These are phyloP conservation scores for Talaromyces liani DNA, from an alignment of 495 filamentous ascomycete species.

Conservation along the genomic window DNA sequence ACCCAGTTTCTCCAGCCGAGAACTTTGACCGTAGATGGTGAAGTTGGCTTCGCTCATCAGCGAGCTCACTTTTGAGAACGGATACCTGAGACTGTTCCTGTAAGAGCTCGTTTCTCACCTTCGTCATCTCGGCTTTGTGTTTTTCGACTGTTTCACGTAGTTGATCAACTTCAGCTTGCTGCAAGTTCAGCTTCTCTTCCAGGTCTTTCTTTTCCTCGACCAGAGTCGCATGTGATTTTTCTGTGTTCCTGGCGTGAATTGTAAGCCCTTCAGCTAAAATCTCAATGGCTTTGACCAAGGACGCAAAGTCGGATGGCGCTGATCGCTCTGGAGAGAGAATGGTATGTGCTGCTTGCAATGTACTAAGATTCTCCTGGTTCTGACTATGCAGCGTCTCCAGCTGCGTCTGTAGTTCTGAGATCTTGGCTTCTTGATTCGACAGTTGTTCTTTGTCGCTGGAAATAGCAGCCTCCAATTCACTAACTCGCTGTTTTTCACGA, in stretches of 20 bases:
- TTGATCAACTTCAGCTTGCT: conserved; percentile 29
- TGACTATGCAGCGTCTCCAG: conserved; percentile 37
- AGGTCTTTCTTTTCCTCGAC: conserved; percentile 37
- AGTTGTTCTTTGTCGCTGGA: conserved; percentile 44
- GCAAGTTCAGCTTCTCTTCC: conserved; percentile 40
- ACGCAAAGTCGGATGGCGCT: conserved; percentile 48
- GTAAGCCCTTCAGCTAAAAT: conserved; percentile 50
- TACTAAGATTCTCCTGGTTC: conserved; percentile 44
- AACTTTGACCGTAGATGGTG: conserved; percentile 58
- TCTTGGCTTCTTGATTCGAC: conserved; percentile 33
- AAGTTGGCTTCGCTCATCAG: conserved; percentile 58
- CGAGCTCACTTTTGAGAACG: conserved; percentile 55
- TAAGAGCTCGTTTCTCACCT: conserved; percentile 33
- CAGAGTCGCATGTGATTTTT: conserved; percentile 30
- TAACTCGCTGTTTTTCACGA: conserved; percentile 44
- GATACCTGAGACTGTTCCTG: conserved; percentile 51
- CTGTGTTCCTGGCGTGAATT: conserved; percentile 35
- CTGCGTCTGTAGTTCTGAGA: conserved; percentile 42
- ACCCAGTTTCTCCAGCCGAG: conserved; percentile 70
- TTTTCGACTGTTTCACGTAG: conserved; percentile 39
- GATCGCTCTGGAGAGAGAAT: conserved; percentile 50
- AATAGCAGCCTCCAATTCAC: conserved; percentile 46
- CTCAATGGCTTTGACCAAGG: conserved; percentile 57
- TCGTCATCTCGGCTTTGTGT: conserved; percentile 29
- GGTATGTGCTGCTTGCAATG: conserved; percentile 54